A percentile compares a stretch with the other conserved stretches of the same genome.
phyloP scores from a whole-genome alignment of 225 moss, liverwort and hornwort species.

The Asterella californica region DNA sequence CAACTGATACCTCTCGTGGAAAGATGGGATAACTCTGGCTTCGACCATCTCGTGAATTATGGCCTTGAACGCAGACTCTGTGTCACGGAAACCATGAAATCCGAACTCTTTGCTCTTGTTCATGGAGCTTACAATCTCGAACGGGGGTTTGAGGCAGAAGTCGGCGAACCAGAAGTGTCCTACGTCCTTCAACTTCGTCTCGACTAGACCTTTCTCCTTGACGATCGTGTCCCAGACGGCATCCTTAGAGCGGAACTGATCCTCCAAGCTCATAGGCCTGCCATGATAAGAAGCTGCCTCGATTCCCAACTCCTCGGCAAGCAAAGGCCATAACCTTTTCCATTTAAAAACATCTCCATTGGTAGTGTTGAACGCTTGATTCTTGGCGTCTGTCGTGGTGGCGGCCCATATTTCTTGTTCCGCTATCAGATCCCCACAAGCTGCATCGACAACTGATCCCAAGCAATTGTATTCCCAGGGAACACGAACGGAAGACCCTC shows the following conservation, averaged over 20 bases:
- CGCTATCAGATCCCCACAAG: conserved; percentile 44
- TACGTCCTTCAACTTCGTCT: conserved; percentile 30
- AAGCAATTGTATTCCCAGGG: conserved; percentile 36
- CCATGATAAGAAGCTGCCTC: conserved; percentile 26
- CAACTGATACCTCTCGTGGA: background rate
- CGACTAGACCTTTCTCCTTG: conserved; percentile 26
- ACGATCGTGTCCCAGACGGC: conserved; percentile 34
- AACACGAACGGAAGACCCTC: conserved; percentile 37
- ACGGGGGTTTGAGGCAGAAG: conserved; percentile 14
- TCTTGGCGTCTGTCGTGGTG: conserved; percentile 41
- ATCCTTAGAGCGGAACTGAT: conserved; percentile 35
- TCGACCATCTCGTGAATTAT: conserved; percentile 48
- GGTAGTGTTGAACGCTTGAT: conserved; percentile 39
- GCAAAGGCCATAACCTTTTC: conserved; percentile 38
- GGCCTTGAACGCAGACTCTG: conserved; percentile 32
- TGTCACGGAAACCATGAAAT: conserved; percentile 50
- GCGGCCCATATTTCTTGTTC: conserved; percentile 57
- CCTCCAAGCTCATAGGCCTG: background rate
- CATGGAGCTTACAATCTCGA: conserved; percentile 44
- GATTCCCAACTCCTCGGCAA: conserved; percentile 38
- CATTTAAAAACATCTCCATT: conserved; percentile 48
- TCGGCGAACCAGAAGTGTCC: conserved; percentile 59
- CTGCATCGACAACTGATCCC: conserved; percentile 39
- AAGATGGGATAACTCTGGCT: conserved; percentile 44
- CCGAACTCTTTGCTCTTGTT: conserved; percentile 62